Conservation (phyloP, 441 rosid genomes). For the Jatropha multifida region DNA sequence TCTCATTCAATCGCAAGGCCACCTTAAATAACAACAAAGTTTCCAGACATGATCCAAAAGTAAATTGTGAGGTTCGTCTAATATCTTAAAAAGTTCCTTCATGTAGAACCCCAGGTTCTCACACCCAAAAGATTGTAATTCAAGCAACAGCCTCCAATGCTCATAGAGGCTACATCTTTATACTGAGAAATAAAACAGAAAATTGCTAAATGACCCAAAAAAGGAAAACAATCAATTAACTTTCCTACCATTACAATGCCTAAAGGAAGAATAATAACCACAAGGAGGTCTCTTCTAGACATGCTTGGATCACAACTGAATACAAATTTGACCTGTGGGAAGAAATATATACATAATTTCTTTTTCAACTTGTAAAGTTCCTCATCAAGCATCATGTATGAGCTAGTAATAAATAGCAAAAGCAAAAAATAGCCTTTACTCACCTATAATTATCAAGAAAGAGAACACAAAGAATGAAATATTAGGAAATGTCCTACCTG, state of each 20-base stretch:
- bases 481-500: conserved; percentile 45
- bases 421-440: background rate
- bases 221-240: background rate
- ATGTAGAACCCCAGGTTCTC: conserved; percentile 6
- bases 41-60: too few species aligned
- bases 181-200: background rate
- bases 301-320: background rate
- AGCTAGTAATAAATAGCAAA: background rate
- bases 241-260: background rate
- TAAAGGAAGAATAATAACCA: background rate
- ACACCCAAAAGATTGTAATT: background rate
- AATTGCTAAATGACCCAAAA: background rate
- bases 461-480: background rate
- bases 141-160: too few species aligned
- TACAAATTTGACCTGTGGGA: background rate
- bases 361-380: conserved; percentile 5
- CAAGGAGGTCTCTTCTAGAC: background rate
- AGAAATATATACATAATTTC: background rate
- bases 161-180: background rate
- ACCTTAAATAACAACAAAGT: background rate
- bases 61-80: too few species aligned
- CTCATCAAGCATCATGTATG: conserved; percentile 6
- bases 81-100: too few species aligned
- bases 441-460: background rate
- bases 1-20: background rate